Percentiles rank a stretch among this genome's conserved stretches.
These are phyloP conservation scores for Lactarius quietus DNA, from an alignment of 768 basidiomycete genomes.

Conservation along the genomic window DNA sequence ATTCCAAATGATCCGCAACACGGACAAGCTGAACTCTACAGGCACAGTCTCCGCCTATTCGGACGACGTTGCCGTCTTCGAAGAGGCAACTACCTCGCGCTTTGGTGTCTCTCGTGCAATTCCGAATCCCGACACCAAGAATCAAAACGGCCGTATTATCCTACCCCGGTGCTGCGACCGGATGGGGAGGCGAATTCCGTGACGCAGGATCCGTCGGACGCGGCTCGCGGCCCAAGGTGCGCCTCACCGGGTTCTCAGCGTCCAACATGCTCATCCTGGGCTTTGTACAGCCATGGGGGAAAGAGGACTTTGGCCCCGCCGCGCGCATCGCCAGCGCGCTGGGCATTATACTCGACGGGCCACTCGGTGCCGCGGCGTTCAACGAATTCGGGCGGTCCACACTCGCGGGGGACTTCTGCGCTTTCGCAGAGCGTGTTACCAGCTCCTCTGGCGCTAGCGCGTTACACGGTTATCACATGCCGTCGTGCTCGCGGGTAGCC, in stretches of 20 bases:
- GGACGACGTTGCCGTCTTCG: conserved; percentile 94
- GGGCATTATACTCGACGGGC: conserved; percentile 97
- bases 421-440: conserved; percentile 79
- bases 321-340: conserved; percentile 87
- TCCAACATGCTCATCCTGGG: conserved; percentile 93
- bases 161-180: conserved; percentile 97
- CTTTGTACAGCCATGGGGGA: conserved; percentile 93
- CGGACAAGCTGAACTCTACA: conserved; percentile 67
- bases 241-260: conserved; percentile 87
- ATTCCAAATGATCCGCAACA: conserved; percentile 97
- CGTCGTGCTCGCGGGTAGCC: conserved; percentile 98
- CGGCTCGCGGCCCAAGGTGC: conserved; percentile 96
- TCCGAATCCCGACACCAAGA: conserved; percentile 57
- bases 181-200: conserved; percentile 98
- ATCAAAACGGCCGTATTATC: conserved; percentile 98
- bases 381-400: conserved; percentile 97
- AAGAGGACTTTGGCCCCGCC: conserved; percentile 88
- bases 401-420: conserved; percentile 90
- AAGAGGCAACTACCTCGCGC: conserved; percentile 68
- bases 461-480: conserved; percentile 96
- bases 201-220: conserved; percentile 96
- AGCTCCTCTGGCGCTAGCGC: conserved; percentile 46
- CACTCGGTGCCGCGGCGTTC: conserved; percentile 91
- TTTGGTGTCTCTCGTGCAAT: conserved; percentile 52
- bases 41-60: conserved; percentile 97